These are phyloP conservation scores for Blastomyces silverae DNA, from an alignment of 2,329 filamentous ascomycete genomes.

Conservation along the genomic window DNA sequence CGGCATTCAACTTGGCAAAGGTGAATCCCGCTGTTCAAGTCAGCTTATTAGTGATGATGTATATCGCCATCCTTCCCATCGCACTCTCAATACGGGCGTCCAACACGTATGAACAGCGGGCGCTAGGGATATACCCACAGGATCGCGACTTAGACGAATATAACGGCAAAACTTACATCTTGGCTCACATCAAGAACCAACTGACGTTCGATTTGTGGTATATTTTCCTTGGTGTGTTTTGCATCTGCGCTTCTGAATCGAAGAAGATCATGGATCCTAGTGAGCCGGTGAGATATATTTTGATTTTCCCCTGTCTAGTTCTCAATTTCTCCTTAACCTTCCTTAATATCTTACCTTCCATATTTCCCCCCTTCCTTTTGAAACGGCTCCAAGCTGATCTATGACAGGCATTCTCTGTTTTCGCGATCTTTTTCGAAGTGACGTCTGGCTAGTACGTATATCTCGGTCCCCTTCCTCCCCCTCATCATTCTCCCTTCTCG, in stretches of 20 bases:
- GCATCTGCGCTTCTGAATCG: constrained; percentile 46
- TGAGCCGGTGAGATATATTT: constrained; percentile 24
- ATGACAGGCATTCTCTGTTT: constrained; percentile 19
- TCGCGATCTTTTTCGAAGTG: constrained; percentile 39
- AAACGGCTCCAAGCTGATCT: constrained; percentile 4
- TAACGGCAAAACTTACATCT: constrained; percentile 38
- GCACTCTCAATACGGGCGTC: constrained; percentile 76
- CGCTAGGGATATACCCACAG: constrained; percentile 49
- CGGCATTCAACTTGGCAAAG: constrained; percentile 46
- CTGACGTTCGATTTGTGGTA: constrained; percentile 61
- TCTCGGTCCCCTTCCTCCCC: too few relatives aligned
- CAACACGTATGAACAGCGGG: constrained; percentile 63
- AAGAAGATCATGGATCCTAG: constrained; percentile 25
- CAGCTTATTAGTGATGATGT: constrained; percentile 79
- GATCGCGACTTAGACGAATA: constrained; percentile 24
- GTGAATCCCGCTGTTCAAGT: constrained; percentile 53
- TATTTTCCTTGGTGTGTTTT: constrained; percentile 53
- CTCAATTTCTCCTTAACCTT: neutral
- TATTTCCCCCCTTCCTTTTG: neutral
- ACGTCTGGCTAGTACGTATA: constrained; percentile 37
- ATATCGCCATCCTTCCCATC: constrained; percentile 91
- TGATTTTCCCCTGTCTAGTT: neutral
- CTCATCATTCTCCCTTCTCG: neutral
- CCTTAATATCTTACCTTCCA: neutral
- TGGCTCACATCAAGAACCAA: constrained; percentile 56